These are phyloP conservation scores for Avena sativa DNA, from an alignment of 176 grass and related monocot species.

Conservation along the genomic window DNA sequence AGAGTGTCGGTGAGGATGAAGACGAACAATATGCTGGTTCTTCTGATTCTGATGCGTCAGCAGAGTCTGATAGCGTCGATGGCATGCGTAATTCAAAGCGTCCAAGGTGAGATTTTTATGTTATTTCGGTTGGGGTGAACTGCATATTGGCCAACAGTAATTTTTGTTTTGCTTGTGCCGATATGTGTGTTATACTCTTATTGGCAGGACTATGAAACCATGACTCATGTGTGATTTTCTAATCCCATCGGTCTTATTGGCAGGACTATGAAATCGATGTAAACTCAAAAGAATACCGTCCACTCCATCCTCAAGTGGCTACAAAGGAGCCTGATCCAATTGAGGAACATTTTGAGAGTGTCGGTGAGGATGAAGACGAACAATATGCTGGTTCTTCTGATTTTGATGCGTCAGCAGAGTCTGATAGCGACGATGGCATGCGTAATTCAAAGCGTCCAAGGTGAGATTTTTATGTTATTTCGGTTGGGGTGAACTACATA, in stretches of 20 bases:
- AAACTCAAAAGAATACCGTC: slow-evolving; percentile 62
- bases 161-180: neutral
- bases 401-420: too few relatives aligned
- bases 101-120: slow-evolving; percentile 58
- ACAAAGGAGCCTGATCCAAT: slow-evolving; percentile 52
- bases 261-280: slow-evolving; percentile 87
- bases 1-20: slow-evolving; percentile 73
- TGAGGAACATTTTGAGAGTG: slow-evolving; percentile 80
- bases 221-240: slow-evolving; percentile 25
- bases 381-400: neutral
- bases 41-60: too few relatives aligned
- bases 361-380: slow-evolving; percentile 67
- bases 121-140: slow-evolving; percentile 4
- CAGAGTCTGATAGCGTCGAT: neutral
- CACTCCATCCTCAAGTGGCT: slow-evolving; percentile 71
- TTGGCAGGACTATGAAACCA: too few relatives aligned
- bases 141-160: neutral
- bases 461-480: slow-evolving; percentile 45
- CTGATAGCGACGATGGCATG: slow-evolving; percentile 23
- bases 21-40: slow-evolving; percentile 30
- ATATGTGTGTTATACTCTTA: neutral
- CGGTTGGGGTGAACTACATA: neutral
- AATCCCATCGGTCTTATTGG: slow-evolving; percentile 17
- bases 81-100: slow-evolving; percentile 60
- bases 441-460: slow-evolving; percentile 74